phyloP scores from a whole-genome alignment of 139 green algal species.

The Dunaliella primolecta region DNA sequence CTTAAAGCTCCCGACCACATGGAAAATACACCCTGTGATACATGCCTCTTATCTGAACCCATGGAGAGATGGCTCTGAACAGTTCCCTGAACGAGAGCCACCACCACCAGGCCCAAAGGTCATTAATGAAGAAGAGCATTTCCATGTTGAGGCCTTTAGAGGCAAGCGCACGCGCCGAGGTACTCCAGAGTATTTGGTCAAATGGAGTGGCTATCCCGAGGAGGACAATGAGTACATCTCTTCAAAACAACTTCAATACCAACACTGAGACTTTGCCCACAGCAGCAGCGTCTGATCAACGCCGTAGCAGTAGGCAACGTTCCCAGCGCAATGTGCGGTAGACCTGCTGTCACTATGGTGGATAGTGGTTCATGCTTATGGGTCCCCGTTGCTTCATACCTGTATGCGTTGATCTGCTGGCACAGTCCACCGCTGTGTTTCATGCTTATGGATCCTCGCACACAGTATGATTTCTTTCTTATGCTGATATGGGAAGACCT shows the following conservation, averaged over 20 bases:
- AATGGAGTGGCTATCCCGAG: neutral
- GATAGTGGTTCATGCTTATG: neutral
- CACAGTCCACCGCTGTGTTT: neutral
- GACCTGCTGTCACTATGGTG: neutral
- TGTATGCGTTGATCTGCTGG: neutral
- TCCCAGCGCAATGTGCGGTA: neutral
- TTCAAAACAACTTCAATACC: neutral
- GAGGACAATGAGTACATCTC: neutral
- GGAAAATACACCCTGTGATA: neutral
- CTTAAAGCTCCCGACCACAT: neutral
- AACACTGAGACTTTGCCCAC: neutral
- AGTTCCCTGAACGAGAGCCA: slow-evolving; percentile 2
- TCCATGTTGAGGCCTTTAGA: neutral
- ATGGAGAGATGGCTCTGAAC: neutral
- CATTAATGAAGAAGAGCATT: neutral
- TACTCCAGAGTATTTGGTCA: neutral
- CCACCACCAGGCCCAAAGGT: neutral
- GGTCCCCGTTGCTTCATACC: neutral
- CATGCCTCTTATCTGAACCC: neutral
- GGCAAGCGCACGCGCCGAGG: neutral
- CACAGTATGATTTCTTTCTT: neutral
- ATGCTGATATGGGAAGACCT: no score
- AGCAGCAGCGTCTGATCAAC: neutral
- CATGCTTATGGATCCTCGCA: neutral
- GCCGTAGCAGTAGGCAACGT: neutral